Base-by-base conservation (phyloP, 2,329 filamentous ascomycete genomes). In the Eutypella sp. region DNA sequence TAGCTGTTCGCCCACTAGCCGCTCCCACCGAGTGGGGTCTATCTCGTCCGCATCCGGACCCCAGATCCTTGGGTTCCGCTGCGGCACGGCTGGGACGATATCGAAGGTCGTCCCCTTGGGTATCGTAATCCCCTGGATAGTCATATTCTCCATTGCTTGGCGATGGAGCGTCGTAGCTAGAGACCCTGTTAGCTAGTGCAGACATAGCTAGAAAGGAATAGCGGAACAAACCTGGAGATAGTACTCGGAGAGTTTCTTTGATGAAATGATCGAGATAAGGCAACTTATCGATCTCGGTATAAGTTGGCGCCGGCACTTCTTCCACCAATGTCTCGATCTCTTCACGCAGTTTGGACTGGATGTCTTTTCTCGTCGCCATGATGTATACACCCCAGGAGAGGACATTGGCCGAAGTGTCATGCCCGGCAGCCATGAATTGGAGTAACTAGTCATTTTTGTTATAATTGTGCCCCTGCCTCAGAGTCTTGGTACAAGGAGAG, bases 21-120 rank as follows among this genome's bases (percentile, higher is more conserved):
- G 31, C 19, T 53, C 44, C 67, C 68, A 71, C 27, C 68, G 62
- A 20, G 65, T 63, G 1, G 68, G 68, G 13, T 63, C 57, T 43
- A 70, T 67, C 9, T 62, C 57, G 33, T 59, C 56, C 5, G 59
- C 67, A 18, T 68, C 62, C 0, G 54, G 44, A 1, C 68, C 69
- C 69, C 68, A 72, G 38, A 70, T 56, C 1, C 45, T 31, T 0
- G 62, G 61, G 49, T 65, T 62, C 5, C 57, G 55, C 50, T 65
- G 63, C 22, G 65, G 58, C 18, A 67, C 59, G 3, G 60, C 57
- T 1, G 65, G 62, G 16, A 63, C 58, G 24, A 69, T 54, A 31
- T 64, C 55, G 1, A 71, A 41, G 4, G 56, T 44, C 0, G 67
- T 71, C 3, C 64, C 65, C 41, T 60, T 61, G 7, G 66, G 66